These are phyloP conservation scores for Scutellaria minor DNA, from an alignment of 257 asterid genomes.

Conservation along the genomic window DNA sequence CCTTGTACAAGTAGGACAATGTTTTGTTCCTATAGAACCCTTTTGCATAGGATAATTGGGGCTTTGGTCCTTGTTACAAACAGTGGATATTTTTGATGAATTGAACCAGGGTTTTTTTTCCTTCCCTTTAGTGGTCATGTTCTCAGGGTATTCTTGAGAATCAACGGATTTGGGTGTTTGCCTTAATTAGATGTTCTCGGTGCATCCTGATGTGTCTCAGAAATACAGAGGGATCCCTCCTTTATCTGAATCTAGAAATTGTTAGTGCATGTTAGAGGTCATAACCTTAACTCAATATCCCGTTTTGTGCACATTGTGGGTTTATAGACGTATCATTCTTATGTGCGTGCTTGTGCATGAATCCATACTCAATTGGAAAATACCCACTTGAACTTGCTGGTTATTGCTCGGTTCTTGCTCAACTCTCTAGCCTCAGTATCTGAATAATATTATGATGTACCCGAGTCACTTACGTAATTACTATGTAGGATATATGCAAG, in stretches of 20 bases:
- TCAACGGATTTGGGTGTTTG: too few relatives aligned
- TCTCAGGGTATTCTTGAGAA: too few relatives aligned
- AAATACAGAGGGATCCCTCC: background rate
- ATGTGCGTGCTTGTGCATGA: background rate
- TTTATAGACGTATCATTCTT: background rate
- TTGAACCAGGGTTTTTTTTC: too few relatives aligned
- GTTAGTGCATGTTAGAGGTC: background rate
- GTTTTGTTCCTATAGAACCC: too few relatives aligned
- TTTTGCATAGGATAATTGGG: too few relatives aligned
- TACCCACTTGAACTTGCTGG: background rate
- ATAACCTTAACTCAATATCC: background rate
- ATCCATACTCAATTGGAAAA: background rate
- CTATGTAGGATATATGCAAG: background rate
- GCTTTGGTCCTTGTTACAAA: too few relatives aligned
- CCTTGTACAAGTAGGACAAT: too few relatives aligned
- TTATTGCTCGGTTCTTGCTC: background rate
- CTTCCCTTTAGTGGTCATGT: too few relatives aligned
- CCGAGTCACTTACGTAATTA: background rate
- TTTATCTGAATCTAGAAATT: background rate
- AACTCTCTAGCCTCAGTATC: background rate
- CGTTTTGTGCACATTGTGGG: background rate
- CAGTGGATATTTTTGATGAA: too few relatives aligned
- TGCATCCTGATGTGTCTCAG: background rate
- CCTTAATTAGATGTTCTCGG: too few relatives aligned
- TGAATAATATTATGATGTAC: background rate